Percentiles rank a stretch among this genome's conserved stretches.
These are phyloP conservation scores for Parafenestella ontariensis DNA, from an alignment of 2,329 filamentous ascomycete species.

Conservation along the genomic window DNA sequence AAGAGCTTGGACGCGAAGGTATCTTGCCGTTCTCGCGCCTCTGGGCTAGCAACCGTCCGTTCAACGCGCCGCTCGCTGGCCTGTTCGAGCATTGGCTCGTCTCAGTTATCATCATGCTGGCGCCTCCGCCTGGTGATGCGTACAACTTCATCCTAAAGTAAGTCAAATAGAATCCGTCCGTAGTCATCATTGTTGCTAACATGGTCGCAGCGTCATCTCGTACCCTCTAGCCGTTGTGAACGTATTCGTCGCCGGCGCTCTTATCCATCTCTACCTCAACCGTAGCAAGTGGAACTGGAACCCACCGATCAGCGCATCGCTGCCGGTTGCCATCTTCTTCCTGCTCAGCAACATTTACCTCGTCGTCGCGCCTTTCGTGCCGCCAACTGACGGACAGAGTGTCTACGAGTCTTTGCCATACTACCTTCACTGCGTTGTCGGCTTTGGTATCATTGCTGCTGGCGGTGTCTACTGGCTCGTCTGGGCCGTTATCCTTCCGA, in stretches of 20 bases:
- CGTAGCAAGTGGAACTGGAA: conserved; percentile 54
- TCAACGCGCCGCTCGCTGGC: conserved; percentile 67
- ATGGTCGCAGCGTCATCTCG: conserved; percentile 62
- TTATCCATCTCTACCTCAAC: conserved; percentile 57
- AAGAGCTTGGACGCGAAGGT: conserved; percentile 71
- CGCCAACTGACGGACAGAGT: conserved; percentile 56
- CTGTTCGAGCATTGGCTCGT: conserved; percentile 70
- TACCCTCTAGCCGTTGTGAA: conserved; percentile 68
- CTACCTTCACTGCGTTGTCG: conserved; percentile 62
- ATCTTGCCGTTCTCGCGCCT: conserved; percentile 69
- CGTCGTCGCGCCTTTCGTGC: conserved; percentile 60
- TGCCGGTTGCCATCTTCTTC: conserved; percentile 61
- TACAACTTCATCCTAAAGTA: conserved; percentile 66
- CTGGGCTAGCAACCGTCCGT: conserved; percentile 70
- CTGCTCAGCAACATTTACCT: conserved; percentile 62
- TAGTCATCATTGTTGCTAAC: conserved; percentile 16
- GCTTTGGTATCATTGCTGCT: conserved; percentile 57
- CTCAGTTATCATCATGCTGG: conserved; percentile 70
- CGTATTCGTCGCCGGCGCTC: conserved; percentile 58
- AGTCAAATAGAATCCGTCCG: conserved; percentile 21
- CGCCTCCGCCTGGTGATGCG: conserved; percentile 70
- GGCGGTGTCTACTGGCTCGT: conserved; percentile 61
- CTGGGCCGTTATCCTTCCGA: conserved; percentile 59
- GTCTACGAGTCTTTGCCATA: conserved; percentile 62
- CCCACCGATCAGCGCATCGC: conserved; percentile 58